These are phyloP conservation scores for Mortierella sp. DNA, from an alignment of 371 early-diverging fungal species.

Conservation along the genomic window DNA sequence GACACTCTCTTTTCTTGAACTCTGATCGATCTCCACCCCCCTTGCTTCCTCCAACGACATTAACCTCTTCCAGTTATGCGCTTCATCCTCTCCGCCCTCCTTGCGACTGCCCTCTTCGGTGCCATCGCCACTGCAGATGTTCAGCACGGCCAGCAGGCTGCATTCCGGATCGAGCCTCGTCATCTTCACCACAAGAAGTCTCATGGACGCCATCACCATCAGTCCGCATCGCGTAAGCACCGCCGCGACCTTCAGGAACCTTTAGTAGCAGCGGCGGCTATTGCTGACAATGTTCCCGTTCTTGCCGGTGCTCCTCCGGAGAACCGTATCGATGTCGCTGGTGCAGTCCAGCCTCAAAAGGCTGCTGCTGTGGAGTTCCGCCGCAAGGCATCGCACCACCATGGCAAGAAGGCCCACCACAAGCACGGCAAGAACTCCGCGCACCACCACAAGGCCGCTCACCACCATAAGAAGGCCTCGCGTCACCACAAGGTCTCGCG, in stretches of 20 bases:
- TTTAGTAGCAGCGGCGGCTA: conserved; percentile 1
- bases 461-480: conserved; percentile 1
- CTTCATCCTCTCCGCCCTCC: conserved; percentile 37
- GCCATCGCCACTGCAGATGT: conserved; percentile 33
- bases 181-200: conserved; percentile 7
- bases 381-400: neutral
- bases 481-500: conserved; percentile 1
- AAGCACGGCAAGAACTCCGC: neutral
- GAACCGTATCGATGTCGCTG: neutral
- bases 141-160: conserved; percentile 22
- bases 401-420: neutral
- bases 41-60: neutral
- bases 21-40: neutral
- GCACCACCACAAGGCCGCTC: conserved; percentile 9
- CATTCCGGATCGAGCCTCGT: conserved; percentile 45
- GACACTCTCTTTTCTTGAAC: neutral
- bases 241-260: conserved; percentile 17
- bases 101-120: conserved; percentile 40
- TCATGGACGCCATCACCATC: conserved; percentile 26
- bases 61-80: conserved; percentile 23
- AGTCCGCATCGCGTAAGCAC: conserved; percentile 10
- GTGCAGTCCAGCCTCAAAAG: neutral
- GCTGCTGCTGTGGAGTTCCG: neutral
- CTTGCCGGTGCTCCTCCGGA: conserved; percentile 2
- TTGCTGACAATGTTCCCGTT: no score